A percentile compares a stretch with the other conserved stretches of the same genome.
Evolutionary conservation across 495 filamentous ascomycete species (phyloP).

Genomic region (Tuber brumale): DNA sequence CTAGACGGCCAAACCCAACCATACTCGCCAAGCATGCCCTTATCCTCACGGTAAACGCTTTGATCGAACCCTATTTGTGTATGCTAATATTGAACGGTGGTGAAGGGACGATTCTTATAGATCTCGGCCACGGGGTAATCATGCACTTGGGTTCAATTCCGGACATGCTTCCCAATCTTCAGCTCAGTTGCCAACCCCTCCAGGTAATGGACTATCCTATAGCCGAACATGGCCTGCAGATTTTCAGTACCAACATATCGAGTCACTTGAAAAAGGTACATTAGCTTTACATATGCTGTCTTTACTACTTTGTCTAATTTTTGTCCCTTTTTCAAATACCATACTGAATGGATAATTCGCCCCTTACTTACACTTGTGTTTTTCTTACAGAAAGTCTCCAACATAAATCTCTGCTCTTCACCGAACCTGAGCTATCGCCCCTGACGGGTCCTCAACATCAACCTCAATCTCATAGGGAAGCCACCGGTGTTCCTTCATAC

Average conservation of each 20-base stretch:
- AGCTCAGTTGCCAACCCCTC: background rate
- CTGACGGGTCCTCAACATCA: slow-evolving; percentile 17
- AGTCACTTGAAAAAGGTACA: slow-evolving; percentile 23
- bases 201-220: background rate
- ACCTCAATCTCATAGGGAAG: background rate
- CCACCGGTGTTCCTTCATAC: background rate
- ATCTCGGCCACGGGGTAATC: background rate
- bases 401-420: background rate
- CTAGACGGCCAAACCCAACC: background rate
- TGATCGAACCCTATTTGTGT: background rate
- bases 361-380: slow-evolving; percentile 17
- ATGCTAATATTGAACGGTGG: background rate
- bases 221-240: background rate
- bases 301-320: slow-evolving; percentile 3
- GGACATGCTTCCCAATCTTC: background rate
- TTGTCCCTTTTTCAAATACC: background rate
- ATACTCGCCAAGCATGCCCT: background rate
- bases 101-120: background rate
- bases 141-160: background rate
- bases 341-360: background rate
- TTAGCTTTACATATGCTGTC: slow-evolving; percentile 4
- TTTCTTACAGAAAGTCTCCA: slow-evolving; percentile 23
- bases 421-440: background rate
- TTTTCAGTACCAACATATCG: slow-evolving; percentile 11
- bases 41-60: background rate